Evolutionary conservation across 2,329 filamentous ascomycete species (phyloP), one percentile per base, ranked within the genome.

Genomic region (Pseudopyrenochaeta lycopersici): DNA sequence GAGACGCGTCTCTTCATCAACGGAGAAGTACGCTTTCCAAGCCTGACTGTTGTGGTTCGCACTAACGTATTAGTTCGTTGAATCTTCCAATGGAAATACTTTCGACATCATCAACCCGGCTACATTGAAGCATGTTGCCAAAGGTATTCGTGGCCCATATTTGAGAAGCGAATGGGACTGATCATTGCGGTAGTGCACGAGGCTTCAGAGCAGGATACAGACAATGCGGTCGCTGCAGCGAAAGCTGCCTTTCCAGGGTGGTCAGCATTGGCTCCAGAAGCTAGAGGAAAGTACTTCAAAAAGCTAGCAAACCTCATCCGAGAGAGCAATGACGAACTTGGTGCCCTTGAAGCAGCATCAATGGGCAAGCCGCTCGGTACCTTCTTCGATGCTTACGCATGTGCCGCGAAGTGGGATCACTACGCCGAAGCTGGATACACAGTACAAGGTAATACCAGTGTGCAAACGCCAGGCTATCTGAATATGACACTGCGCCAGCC

Each of bases 341-440:
- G 90, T 9, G 89, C 90, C 9, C 90, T 89, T 76, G 94, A 94
- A 76, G 92, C 90, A 14, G 82, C 92, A 41, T 90, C 93, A 77
- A 91, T 94, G 81, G 91, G 91, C 72, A 93, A 93, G 83, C 93
- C 90, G 0, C 87, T 93, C 70, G 88, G 88, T 43, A 88, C 91
- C 72, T 90, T 90, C 48, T 88, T 84, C 76, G 91, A 91, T 42
- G 91, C 92, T 69, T 89, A 92, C 23, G 83, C 92, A 35, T 84
- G 90, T 62, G 91, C 91, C 33, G 80, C 92, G 49, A 90, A 92
- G 79, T 91, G 92, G 38, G 90, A 91, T 88, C 49, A 89, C 88
- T 14, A 90, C 89, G 73, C 85, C 90, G 76, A 82, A 91, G 73
- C 90, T 88, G 78, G 52, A 80, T 94, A 52, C 89, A 92, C 78